These are phyloP conservation scores for Asterella californica DNA, from an alignment of 225 moss, liverwort and hornwort species.

Conservation along the genomic window DNA sequence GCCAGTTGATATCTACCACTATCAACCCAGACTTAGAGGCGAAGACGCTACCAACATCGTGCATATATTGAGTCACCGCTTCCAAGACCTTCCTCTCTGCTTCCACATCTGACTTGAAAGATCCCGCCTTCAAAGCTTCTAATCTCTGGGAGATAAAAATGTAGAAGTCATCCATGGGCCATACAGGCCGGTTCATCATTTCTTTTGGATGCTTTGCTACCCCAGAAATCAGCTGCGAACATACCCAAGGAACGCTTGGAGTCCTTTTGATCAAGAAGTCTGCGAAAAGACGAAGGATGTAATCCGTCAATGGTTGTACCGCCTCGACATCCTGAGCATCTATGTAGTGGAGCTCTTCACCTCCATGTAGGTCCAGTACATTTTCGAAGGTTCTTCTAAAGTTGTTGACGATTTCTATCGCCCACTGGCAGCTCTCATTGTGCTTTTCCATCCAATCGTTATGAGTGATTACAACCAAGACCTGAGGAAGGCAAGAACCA, in stretches of 20 bases:
- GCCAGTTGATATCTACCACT: conserved; percentile 1
- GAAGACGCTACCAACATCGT: neutral
- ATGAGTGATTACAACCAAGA: neutral
- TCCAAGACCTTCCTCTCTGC: neutral
- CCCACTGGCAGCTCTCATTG: neutral
- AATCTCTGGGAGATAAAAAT: neutral
- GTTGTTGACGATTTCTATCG: neutral
- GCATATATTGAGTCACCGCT: neutral
- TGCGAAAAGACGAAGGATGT: neutral
- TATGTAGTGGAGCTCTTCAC: too few species aligned
- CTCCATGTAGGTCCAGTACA: neutral
- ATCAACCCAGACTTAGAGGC: neutral
- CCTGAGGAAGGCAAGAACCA: too few species aligned
- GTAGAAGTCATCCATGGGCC: neutral
- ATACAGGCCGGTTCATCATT: too few species aligned
- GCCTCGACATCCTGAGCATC: neutral
- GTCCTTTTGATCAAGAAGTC: neutral
- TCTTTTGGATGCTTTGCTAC: too few species aligned
- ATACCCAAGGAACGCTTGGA: neutral
- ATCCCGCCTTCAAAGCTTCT: neutral
- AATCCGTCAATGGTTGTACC: neutral
- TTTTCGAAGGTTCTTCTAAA: neutral
- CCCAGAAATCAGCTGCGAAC: neutral
- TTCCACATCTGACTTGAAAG: too few species aligned
- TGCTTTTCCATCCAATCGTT: neutral